Percentiles rank a stretch among this genome's conserved stretches.
Conservation (phyloP, 139 green algal species). For the Volvox reticuliferus region DNA sequence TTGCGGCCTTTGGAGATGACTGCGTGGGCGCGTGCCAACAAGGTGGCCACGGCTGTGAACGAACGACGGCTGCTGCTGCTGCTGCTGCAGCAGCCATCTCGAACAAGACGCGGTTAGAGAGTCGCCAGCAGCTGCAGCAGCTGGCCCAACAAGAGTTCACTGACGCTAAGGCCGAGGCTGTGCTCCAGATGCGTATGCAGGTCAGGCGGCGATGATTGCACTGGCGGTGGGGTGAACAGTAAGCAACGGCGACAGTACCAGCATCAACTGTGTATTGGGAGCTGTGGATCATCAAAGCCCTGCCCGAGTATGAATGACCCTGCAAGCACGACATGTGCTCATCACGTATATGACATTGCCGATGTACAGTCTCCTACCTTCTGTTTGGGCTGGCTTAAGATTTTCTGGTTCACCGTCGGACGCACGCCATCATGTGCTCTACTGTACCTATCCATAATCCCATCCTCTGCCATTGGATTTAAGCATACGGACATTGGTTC, state of each 20-base stretch:
- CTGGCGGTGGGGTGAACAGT: too few species aligned
- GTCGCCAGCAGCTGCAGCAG: background rate
- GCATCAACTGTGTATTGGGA: background rate
- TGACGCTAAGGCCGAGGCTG: background rate
- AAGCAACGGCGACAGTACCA: background rate
- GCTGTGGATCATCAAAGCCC: background rate
- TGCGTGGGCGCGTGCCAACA: background rate
- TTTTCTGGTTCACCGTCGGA: too few species aligned
- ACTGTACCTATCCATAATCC: too few species aligned
- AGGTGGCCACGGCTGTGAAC: background rate
- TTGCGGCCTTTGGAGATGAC: background rate
- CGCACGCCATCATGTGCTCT: too few species aligned
- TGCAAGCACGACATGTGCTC: too few species aligned
- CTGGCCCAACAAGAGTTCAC: background rate
- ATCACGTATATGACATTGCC: background rate
- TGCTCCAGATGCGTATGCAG: constrained; percentile 32
- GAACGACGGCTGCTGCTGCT: background rate
- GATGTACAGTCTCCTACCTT: background rate
- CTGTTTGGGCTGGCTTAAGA: too few species aligned
- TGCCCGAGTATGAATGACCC: background rate
- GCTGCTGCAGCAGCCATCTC: background rate
- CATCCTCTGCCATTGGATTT: too few species aligned
- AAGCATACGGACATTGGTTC: too few species aligned
- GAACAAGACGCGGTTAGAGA: background rate
- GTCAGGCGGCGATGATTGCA: background rate